Evolutionary conservation across 2,329 filamentous ascomycete species (phyloP).

Genomic region (Rhytidhysteron rufulum): DNA sequence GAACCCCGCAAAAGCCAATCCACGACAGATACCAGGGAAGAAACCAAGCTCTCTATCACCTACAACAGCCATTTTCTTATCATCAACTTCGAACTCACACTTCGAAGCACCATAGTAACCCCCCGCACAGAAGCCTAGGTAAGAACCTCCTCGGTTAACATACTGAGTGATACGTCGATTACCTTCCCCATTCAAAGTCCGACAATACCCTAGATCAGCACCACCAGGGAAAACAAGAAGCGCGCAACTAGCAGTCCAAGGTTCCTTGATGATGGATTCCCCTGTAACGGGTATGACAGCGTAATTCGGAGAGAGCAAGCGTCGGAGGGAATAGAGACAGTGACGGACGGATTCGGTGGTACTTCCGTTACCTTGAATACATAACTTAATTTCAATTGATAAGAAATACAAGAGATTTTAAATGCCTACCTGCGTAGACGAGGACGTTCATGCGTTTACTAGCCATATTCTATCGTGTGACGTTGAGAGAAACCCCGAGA

Average conservation of each 20-base stretch:
- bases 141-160: slow-evolving; percentile 78
- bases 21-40: slow-evolving; percentile 81
- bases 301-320: slow-evolving; percentile 84
- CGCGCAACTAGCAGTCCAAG: slow-evolving; percentile 83
- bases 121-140: slow-evolving; percentile 89
- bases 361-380: slow-evolving; percentile 67
- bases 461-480: slow-evolving; percentile 49
- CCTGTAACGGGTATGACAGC: slow-evolving; percentile 84
- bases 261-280: slow-evolving; percentile 78
- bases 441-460: slow-evolving; percentile 79
- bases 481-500: slow-evolving; percentile 24
- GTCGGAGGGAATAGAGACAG: slow-evolving; percentile 79
- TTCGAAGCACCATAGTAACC: slow-evolving; percentile 80
- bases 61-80: slow-evolving; percentile 76
- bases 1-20: slow-evolving; percentile 84
- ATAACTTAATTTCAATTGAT: slow-evolving; percentile 4
- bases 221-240: slow-evolving; percentile 90
- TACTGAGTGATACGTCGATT: slow-evolving; percentile 82
- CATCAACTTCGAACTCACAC: slow-evolving; percentile 91
- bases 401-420: not conserved
- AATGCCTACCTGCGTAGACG: slow-evolving; percentile 74
- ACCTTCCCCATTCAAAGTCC: slow-evolving; percentile 78
- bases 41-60: slow-evolving; percentile 82
- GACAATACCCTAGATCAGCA: slow-evolving; percentile 89
- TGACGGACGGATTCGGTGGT: slow-evolving; percentile 87